Evolutionary conservation across 495 filamentous ascomycete genomes (phyloP).

Genomic region (Xylaria palmicola): DNA sequence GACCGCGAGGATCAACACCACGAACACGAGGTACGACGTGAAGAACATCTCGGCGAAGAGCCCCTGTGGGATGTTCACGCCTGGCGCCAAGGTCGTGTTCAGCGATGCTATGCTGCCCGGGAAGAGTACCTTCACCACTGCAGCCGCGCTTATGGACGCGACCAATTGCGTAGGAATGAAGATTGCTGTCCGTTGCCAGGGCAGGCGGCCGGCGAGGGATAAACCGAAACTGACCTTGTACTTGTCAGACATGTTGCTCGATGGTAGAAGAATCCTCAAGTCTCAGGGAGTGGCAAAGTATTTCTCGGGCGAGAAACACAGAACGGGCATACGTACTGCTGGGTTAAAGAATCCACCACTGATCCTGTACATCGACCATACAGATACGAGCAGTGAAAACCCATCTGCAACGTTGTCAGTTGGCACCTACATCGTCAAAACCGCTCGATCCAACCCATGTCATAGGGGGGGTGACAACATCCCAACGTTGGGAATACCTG

Average conservation of each 20-base stretch:
- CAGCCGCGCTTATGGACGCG: constrained; percentile 54
- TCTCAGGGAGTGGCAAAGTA: neutral
- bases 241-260: neutral
- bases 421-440: neutral
- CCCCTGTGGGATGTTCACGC: constrained; percentile 60
- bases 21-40: constrained; percentile 67
- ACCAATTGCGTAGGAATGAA: constrained; percentile 54
- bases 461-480: too few species aligned
- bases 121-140: constrained; percentile 52
- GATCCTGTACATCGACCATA: constrained; percentile 67
- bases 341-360: constrained; percentile 67
- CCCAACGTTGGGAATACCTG: too few species aligned
- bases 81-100: constrained; percentile 54
- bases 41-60: constrained; percentile 73
- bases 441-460: too few species aligned
- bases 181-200: constrained; percentile 44
- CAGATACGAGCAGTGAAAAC: constrained; percentile 64
- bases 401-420: constrained; percentile 42
- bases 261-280: neutral
- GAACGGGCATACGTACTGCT: constrained; percentile 49
- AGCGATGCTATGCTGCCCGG: constrained; percentile 50
- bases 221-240: constrained; percentile 49
- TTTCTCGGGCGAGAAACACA: neutral
- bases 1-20: constrained; percentile 71
- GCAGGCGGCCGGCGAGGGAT: constrained; percentile 48